Base-by-base conservation (phyloP, 2,329 filamentous ascomycete species). In the Rhexocercosporidium sp. region DNA sequence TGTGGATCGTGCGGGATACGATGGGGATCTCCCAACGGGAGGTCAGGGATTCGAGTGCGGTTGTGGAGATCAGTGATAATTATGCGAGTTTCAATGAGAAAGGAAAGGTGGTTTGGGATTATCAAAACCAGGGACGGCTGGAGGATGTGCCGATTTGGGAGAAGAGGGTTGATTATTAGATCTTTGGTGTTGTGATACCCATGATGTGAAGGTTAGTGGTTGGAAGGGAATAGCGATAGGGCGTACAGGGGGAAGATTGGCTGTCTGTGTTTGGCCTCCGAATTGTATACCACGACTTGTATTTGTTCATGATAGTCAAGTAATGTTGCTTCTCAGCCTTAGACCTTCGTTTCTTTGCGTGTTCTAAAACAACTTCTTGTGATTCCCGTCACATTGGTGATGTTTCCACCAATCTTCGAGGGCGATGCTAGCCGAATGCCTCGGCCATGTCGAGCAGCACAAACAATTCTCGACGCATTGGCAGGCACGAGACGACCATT, bases 1-100 rank as follows among this genome's bases (percentile, higher is more conserved):
- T 97, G 20, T 97, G 94, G 94, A 92, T 97, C 65, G 92, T 92
- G 0, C 83, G 86, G 60, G 94, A 97, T 74, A 80, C 85, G 6
- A 87, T 90, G 56, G 92, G 92, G 3, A 87, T 97, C 51, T 92
- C 89, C 63, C 84, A 85, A 73, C 90, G 95, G 75, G 94, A 96
- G 79, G 83, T 95, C 64, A 83, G 83, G 25, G 91, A 95, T 71
- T 90, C 90, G 1, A 83, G 82, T 69, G 86, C 86, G 72, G 86
- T 91, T 22, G 90, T 93, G n/a, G 86, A 88, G 0, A 95, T 96
- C 69, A 94, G 91, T 0, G 93, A 97, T 72, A 90, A 92, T 72
- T 90, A 88, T 47, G 91, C 91, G 44, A 84, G 81, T 64, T 81
- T 94, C 63, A 84, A 91, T 74, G 90, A 91, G 73, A 91, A 92